These are phyloP conservation scores for sweet orange (Citrus sinensis) DNA, from an alignment of 345 rosid species.

Conservation along the genomic window DNA sequence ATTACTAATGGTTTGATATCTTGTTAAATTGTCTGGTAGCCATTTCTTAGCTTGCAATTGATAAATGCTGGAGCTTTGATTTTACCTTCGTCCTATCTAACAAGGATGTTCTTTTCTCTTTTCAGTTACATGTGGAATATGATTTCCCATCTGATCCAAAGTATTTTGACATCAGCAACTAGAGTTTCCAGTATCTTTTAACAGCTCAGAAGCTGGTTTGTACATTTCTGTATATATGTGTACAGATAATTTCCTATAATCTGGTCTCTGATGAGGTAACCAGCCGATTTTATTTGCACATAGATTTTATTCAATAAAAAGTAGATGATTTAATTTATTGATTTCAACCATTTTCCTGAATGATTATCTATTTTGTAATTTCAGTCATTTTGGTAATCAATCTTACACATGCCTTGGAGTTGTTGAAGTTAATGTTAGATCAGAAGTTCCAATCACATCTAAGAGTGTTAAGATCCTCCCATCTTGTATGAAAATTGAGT, in stretches of 20 bases:
- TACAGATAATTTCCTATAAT: constrained; percentile 12
- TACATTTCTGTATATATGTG: constrained; percentile 23
- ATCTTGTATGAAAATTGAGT: not conserved
- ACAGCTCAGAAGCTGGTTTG: not conserved
- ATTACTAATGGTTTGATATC: not conserved
- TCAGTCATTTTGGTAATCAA: not conserved
- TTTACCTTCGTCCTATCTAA: not conserved
- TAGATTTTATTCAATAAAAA: not conserved
- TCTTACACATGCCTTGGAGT: not conserved
- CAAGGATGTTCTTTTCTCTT: constrained; percentile 2
- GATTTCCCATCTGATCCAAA: constrained; percentile 53
- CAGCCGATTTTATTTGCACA: constrained; percentile 14
- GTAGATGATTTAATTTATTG: constrained; percentile 17
- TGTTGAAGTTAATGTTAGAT: not conserved
- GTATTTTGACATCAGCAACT: constrained; percentile 50
- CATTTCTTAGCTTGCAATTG: not conserved
- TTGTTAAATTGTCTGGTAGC: not conserved
- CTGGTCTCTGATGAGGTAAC: constrained; percentile 3
- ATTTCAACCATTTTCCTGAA: not conserved
- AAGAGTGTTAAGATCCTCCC: not conserved
- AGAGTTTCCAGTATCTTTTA: constrained; percentile 14
- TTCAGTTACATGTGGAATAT: constrained; percentile 52
- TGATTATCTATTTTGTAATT: not conserved
- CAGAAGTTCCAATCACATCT: not conserved
- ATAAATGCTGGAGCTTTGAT: not conserved